phyloP scores from a whole-genome alignment of 2,329 filamentous ascomycete species.

The Pseudogymnoascus sp. region DNA sequence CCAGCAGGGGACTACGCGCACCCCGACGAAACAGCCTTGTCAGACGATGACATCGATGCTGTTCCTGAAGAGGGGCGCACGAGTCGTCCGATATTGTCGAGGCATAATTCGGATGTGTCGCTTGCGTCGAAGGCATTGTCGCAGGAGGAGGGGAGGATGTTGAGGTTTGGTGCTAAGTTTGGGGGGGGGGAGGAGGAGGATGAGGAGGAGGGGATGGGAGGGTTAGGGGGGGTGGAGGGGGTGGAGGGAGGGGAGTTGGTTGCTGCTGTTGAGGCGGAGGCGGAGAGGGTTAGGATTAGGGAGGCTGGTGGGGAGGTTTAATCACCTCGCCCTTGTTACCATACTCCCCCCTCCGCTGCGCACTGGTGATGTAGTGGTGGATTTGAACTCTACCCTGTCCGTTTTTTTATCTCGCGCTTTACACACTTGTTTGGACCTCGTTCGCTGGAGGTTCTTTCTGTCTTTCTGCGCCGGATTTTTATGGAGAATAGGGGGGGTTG shows the following conservation, averaged over 20 bases:
- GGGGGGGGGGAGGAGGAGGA: slow-evolving; percentile 39
- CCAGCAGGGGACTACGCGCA: slow-evolving; percentile 23
- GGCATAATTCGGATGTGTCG: slow-evolving; percentile 58
- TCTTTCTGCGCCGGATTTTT: background rate
- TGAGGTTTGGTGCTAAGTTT: slow-evolving; percentile 58
- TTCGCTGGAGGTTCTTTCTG: background rate
- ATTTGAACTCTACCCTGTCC: background rate
- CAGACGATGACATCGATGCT: slow-evolving; percentile 32
- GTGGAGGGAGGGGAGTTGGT: slow-evolving; percentile 7
- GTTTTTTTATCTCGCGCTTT: background rate
- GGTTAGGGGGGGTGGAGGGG: background rate
- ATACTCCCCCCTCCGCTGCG: too few species aligned
- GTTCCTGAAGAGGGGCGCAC: slow-evolving; percentile 23
- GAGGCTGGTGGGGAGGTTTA: background rate
- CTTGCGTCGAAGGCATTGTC: slow-evolving; percentile 55
- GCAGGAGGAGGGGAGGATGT: slow-evolving; percentile 61
- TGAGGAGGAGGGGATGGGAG: background rate
- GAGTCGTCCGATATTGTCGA: slow-evolving; percentile 38
- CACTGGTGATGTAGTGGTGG: background rate
- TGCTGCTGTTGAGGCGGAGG: slow-evolving; percentile 8
- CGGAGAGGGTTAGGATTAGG: background rate
- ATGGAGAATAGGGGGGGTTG: background rate
- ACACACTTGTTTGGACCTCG: background rate
- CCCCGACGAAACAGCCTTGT: slow-evolving; percentile 29
- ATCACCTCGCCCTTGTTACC: background rate